phyloP scores from a whole-genome alignment of 2,329 filamentous ascomycete species.

The Cladosporium sp. region DNA sequence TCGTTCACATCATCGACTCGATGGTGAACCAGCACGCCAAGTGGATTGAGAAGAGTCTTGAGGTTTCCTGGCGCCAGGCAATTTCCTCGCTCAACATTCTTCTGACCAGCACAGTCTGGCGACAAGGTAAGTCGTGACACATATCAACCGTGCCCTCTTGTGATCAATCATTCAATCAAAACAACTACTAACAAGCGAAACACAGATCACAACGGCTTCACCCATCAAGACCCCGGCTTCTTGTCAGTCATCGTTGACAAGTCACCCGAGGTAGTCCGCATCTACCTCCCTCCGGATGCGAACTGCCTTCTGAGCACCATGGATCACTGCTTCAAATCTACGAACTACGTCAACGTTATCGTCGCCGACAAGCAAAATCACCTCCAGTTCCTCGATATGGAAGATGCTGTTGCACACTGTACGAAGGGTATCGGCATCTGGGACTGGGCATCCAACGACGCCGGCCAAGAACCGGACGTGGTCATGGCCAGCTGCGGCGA shows the following conservation, averaged over 20 bases:
- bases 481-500: slow-evolving; percentile 76
- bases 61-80: slow-evolving; percentile 72
- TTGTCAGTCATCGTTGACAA: slow-evolving; percentile 77
- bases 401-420: slow-evolving; percentile 69
- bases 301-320: slow-evolving; percentile 73
- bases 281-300: slow-evolving; percentile 76
- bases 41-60: slow-evolving; percentile 78
- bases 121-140: slow-evolving; percentile 45
- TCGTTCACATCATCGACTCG: slow-evolving; percentile 77
- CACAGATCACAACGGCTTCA: slow-evolving; percentile 74
- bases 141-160: not conserved
- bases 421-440: slow-evolving; percentile 76
- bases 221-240: slow-evolving; percentile 77
- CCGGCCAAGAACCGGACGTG: slow-evolving; percentile 64
- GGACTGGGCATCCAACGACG: slow-evolving; percentile 71
- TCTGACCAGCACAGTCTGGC: slow-evolving; percentile 73
- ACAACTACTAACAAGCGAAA: not conserved
- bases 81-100: slow-evolving; percentile 75
- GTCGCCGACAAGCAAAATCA: slow-evolving; percentile 78
- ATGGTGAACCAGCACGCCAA: slow-evolving; percentile 88
- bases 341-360: slow-evolving; percentile 77
- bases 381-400: slow-evolving; percentile 70
- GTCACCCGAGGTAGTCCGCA: slow-evolving; percentile 72
- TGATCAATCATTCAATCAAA: not conserved
- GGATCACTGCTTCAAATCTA: slow-evolving; percentile 69